phyloP scores from a whole-genome alignment of 148 eudicot species.

The Rhododendron griersonianum region DNA sequence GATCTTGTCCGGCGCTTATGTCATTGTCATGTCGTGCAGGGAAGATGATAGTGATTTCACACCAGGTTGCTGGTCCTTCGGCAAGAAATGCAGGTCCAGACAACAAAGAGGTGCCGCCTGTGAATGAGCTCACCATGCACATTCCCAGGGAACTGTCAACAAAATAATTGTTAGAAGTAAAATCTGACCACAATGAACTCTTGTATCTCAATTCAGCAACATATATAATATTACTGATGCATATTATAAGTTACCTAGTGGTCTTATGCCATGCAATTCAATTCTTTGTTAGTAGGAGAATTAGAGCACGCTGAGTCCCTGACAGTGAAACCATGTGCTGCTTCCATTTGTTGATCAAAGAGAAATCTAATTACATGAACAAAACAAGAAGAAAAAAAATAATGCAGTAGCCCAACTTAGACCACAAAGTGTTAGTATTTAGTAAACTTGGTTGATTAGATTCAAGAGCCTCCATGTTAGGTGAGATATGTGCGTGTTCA shows the following conservation, averaged over 20 bases:
- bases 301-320: background rate
- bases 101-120: constrained; percentile 11
- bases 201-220: background rate
- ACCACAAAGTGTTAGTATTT: background rate
- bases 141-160: background rate
- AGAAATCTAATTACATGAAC: background rate
- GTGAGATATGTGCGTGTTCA: background rate
- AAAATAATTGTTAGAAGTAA: background rate
- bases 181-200: background rate
- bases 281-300: background rate
- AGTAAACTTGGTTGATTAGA: background rate
- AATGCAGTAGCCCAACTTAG: background rate
- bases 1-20: background rate
- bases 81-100: constrained; percentile 17
- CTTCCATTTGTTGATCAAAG: background rate
- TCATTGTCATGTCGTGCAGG: constrained; percentile 9
- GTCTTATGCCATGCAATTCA: background rate
- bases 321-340: background rate
- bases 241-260: background rate
- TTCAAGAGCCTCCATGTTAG: background rate
- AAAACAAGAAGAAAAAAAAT: background rate
- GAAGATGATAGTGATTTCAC: background rate
- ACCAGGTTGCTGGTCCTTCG: constrained; percentile 17
- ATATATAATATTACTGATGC: background rate
- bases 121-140: background rate